Base-by-base conservation (phyloP, 768 basidiomycete genomes). In the Termitomyces sp. region DNA sequence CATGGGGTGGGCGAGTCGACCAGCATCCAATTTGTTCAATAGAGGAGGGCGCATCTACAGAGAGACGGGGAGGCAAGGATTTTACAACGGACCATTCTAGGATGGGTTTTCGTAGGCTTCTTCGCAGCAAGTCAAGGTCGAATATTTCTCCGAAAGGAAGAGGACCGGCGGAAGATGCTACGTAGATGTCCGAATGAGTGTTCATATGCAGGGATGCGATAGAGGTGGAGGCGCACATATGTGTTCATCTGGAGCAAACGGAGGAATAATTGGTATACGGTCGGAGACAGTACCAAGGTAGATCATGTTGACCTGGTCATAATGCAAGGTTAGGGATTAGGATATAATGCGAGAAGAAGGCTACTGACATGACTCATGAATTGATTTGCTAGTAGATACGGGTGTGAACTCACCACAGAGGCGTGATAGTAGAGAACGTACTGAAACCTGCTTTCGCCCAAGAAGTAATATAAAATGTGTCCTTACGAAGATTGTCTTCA, bases 361-460 rank as follows among this genome's bases (percentile, higher is more conserved):
- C 30, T 34, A 68, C 69, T 27, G 37, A 72, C 72, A 61, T 67
- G 68, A 35, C 67, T 67, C 54, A 73, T 71, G 34, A 75, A 70
- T 54, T 73, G 68, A 63, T 73, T 72, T 47, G 73, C 73, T 73
- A 54, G 28, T 35, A 4, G 21, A 42, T 27, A 54, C 21, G 23
- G 10, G 17, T 47, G 10, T 14, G 23, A 49, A n/a, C 27, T 9
- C 25, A 35, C 10, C 34, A 34, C 17, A 35, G 34, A 27, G 25
- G n/a, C 23, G 3, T 27, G 14, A 51, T 25, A 11, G 21, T 23
- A 19, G n/a, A n/a, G n/a, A n/a, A 71, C 76, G 58, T 55, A 77
- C 77, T 83, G 73, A 83, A 82, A 21, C 83, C 83, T 5, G 80
- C 81, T 52, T 74, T 77, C 6, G 77, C 68, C 79, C 79, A 82